Conservation (phyloP, 345 rosid species). For the Angophora floribunda region DNA sequence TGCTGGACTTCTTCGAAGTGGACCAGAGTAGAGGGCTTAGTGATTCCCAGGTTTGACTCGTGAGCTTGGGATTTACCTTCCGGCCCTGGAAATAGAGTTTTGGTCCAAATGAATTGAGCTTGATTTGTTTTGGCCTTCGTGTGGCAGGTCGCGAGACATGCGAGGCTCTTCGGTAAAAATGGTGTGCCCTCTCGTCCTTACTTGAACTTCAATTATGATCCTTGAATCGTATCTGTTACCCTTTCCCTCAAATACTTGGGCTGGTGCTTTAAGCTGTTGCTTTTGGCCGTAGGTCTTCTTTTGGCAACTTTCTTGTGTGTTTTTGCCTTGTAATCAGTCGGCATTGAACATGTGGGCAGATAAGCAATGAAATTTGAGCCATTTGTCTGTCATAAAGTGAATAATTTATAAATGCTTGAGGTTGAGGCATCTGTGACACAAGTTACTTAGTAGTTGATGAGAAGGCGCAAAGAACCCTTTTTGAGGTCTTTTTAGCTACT, state of each 20-base stretch:
- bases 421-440: not conserved
- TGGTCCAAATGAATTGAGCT: not conserved
- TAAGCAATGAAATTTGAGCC: not conserved
- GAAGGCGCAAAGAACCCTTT: not conserved
- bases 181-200: not conserved
- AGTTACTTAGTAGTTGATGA: not conserved
- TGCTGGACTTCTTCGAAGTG: constrained; percentile 77
- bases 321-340: not conserved
- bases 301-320: not conserved
- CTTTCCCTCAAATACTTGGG: not conserved
- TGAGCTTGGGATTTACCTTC: not conserved
- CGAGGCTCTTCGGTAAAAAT: not conserved
- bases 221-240: not conserved
- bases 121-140: not conserved
- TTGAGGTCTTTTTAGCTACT: not conserved
- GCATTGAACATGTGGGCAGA: not conserved
- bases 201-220: not conserved
- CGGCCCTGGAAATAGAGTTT: not conserved
- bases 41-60: constrained; percentile 68
- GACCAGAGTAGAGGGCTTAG: constrained; percentile 70
- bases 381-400: not conserved
- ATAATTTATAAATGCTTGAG: not conserved
- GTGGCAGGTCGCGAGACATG: not conserved
- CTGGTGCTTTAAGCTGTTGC: not conserved
- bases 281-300: not conserved